These are phyloP conservation scores for Plasmodium cynomolgi DNA, from an alignment of 169 alveolate genomes.

Conservation along the genomic window DNA sequence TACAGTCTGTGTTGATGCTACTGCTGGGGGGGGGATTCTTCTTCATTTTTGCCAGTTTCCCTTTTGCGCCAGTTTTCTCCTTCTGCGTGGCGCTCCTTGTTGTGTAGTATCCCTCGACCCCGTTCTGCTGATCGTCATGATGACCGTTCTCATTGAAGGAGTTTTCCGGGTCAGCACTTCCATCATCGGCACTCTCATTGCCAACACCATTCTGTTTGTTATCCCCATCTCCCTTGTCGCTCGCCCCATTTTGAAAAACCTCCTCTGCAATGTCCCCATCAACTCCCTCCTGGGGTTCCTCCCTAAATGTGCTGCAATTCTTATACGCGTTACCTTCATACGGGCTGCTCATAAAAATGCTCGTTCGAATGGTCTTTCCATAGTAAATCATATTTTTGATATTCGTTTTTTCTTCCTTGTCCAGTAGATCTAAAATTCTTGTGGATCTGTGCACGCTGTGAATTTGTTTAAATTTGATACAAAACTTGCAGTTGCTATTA, in stretches of 20 bases:
- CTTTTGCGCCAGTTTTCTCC: background rate
- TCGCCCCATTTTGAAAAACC: background rate
- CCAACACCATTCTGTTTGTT: background rate
- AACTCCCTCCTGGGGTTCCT: background rate
- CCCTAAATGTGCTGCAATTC: conserved; percentile 40
- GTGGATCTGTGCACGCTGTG: conserved; percentile 37
- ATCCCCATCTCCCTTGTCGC: background rate
- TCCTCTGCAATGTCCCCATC: background rate
- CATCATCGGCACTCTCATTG: background rate
- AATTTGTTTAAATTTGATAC: conserved; percentile 41
- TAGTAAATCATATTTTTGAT: conserved; percentile 68
- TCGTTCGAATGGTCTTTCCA: conserved; percentile 71
- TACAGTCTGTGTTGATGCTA: conserved; percentile 24
- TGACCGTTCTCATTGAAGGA: background rate
- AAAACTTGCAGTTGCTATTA: conserved; percentile 42
- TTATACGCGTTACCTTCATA: conserved; percentile 57
- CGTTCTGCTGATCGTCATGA: background rate
- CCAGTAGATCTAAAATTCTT: conserved; percentile 20
- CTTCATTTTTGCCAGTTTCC: background rate
- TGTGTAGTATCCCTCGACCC: background rate
- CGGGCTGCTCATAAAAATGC: conserved; percentile 45
- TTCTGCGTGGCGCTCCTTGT: background rate
- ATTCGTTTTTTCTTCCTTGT: conserved; percentile 24
- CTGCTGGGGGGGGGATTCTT: background rate
- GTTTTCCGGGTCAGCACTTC: background rate